Evolutionary conservation across 305 asterid genomes (phyloP), one percentile per base, ranked within the genome.

Genomic region (Striga hermonthica): DNA sequence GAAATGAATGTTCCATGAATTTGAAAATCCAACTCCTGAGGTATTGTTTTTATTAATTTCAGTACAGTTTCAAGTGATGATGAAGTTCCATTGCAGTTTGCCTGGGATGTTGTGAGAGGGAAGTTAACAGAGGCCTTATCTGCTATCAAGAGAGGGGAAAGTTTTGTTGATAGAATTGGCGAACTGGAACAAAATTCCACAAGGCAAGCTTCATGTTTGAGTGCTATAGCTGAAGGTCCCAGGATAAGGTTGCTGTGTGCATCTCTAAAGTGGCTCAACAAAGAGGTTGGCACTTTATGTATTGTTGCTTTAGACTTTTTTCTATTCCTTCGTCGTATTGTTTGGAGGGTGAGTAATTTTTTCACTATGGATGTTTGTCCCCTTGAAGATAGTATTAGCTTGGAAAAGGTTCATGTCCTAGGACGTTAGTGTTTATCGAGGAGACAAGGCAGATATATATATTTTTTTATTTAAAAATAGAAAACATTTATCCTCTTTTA

Each of bases 231-330:
- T 56, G 96, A 82, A 75, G 84, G 87, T 75, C 92, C 99, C 45
- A 85, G 95, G 83, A 67, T 84, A 54, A 87, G 99, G 35, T 81
- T 91, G 82, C 73, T 88, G 73, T 90, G 90, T 96, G 76, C 84
- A 79, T 90, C 93, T 7, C 88, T 86, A 78, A 85, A 85, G 83
- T 82, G 84, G 84, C 95, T 93, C 69, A 75, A 84, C 83, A 79
- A 86, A 78, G 91, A 90, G 99, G 99, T 88, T 81, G 76, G 88
- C 81, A 74, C 79, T 78, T 71, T 74, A 58, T 72, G 54, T 76
- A 55, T 76, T 78, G 62, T 74, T 70, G 22, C 59, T 72, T 14
- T 76, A 36, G 39, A 75, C 69, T 74, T 66, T 56, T 65, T 57
- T 39, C 15, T 39, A 49, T 68, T 31, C 52, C 56, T 66, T 49